These are phyloP conservation scores for Cytidiella melzeri DNA, from an alignment of 768 basidiomycete genomes.

Conservation along the genomic window DNA sequence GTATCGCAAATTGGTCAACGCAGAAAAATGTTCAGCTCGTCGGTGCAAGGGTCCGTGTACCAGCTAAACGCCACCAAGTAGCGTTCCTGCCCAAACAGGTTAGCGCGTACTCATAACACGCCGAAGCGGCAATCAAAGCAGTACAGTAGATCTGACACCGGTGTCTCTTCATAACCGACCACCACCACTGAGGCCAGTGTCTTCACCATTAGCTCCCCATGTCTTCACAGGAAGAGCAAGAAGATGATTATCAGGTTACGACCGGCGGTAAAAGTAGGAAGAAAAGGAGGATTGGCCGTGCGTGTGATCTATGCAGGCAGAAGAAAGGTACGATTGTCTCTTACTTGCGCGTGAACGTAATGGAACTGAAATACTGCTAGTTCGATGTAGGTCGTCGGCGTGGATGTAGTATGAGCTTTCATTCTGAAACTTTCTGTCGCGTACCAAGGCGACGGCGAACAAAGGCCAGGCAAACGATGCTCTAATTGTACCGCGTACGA, in stretches of 20 bases:
- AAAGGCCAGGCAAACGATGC: not conserved
- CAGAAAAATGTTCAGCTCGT: no score
- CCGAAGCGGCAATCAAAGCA: no score
- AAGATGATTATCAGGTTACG: not conserved
- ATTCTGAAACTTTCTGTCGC: not conserved
- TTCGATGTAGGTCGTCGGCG: not conserved
- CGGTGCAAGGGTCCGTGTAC: no score
- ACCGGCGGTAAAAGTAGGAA: slow-evolving; percentile 4
- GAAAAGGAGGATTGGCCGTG: slow-evolving; percentile 4
- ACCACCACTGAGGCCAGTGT: not conserved
- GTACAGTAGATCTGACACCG: no score
- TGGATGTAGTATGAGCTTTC: no score
- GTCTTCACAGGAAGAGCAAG: slow-evolving; percentile 5
- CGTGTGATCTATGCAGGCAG: slow-evolving; percentile 10
- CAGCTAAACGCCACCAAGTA: no score
- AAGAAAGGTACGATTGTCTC: slow-evolving; percentile 6
- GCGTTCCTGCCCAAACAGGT: no score
- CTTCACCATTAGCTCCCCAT: not conserved
- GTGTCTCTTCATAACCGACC: no score
- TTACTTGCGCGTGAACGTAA: not conserved
- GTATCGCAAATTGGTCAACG: no score
- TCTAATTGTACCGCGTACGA: slow-evolving; percentile 5
- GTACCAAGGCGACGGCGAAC: slow-evolving; percentile 8
- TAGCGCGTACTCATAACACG: no score
- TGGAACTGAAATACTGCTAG: not conserved